Percentiles rank a stretch among this genome's conserved stretches.
phyloP scores from a whole-genome alignment of 768 basidiomycete genomes.

The Coprinopsis strossmayeri region DNA sequence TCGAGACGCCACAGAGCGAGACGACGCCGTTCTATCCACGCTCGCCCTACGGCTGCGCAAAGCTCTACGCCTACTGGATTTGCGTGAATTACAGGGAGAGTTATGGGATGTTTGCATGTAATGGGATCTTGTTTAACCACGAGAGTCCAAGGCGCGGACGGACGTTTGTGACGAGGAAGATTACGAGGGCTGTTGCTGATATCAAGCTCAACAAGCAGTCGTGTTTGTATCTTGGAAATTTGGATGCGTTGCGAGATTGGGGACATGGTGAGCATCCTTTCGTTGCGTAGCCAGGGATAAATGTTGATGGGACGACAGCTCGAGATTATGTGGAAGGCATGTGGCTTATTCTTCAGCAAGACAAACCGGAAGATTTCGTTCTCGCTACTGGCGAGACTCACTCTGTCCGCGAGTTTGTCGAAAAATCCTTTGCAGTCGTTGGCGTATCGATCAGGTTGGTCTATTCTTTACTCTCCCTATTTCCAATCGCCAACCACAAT shows the following conservation, averaged over 20 bases:
- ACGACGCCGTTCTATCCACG: conserved; percentile 98
- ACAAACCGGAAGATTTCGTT: conserved; percentile 79
- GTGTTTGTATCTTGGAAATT: conserved; percentile 89
- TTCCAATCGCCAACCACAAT: conserved; percentile 5
- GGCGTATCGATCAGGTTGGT: conserved; percentile 61
- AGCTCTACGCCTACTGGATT: conserved; percentile 90
- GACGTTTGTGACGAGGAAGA: conserved; percentile 96
- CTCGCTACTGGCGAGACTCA: conserved; percentile 97
- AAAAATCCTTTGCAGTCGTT: conserved; percentile 72
- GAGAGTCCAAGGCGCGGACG: conserved; percentile 92
- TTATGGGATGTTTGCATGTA: conserved; percentile 94
- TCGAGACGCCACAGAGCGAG: conserved; percentile 92
- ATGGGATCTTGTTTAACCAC: conserved; percentile 97
- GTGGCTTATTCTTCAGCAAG: conserved; percentile 96
- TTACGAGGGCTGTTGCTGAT: conserved; percentile 87
- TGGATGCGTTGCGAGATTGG: conserved; percentile 96
- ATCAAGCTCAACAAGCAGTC: conserved; percentile 84
- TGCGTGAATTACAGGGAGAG: conserved; percentile 90
- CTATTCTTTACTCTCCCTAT: not conserved
- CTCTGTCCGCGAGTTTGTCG: conserved; percentile 87
- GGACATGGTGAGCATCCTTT: conserved; percentile 70
- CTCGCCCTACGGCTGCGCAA: conserved; percentile 93
- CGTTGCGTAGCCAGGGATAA: not conserved
- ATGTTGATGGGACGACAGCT: conserved; percentile 34
- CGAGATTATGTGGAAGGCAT: conserved; percentile 94